Evolutionary conservation across 78 protist species (phyloP), one percentile per base, ranked within the genome.

Genomic region (Cavenderia fasciculata): DNA sequence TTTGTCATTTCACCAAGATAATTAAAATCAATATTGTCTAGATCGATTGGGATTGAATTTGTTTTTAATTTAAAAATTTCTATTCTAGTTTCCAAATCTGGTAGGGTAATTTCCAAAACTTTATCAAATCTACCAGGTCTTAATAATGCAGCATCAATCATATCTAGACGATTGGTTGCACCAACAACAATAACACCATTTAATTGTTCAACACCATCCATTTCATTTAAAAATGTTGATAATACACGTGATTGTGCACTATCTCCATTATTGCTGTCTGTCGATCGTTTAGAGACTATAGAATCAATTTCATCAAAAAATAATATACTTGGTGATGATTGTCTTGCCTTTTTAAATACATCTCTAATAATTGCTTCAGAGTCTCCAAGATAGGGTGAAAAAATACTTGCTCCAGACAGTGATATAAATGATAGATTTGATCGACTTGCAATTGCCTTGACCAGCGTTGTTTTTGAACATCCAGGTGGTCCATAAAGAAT

Each of bases 401-500:
- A 95, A 6, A 97, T 36, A 47, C n/a, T 59, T 16, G 98, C 98
- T 23, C 96, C 96, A 36, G 93, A 85, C 59, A 96, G 21, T 49
- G 89, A 65, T 1, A 94, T 25, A 65, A 97, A 96, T 40, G 94
- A 65, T 44, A 59, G 56, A 25, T 47, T 19, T 0, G 76, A 34
- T 19, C 72, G 47, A 18, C 62, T 56, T 11, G 98, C 98, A 8
- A 89, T 73, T 1, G 99, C 98, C 11, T 76, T 84, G 21, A 95
- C 98, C 27, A 96, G n/a, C 21, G 93, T 86, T 7, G 99, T 97
- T 59, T 97, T 97, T 43, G 95, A 59, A 86, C 97, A 93, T 21
- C 99, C 99, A 2, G 99, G 99, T 38, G 99, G 99, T 6, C 99
- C 99, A 66, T 95, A 97, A 43, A 98, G 59, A 36, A 98, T 85